These are phyloP conservation scores for Cyathus striatus DNA, from an alignment of 768 basidiomycete species.

Conservation along the genomic window DNA sequence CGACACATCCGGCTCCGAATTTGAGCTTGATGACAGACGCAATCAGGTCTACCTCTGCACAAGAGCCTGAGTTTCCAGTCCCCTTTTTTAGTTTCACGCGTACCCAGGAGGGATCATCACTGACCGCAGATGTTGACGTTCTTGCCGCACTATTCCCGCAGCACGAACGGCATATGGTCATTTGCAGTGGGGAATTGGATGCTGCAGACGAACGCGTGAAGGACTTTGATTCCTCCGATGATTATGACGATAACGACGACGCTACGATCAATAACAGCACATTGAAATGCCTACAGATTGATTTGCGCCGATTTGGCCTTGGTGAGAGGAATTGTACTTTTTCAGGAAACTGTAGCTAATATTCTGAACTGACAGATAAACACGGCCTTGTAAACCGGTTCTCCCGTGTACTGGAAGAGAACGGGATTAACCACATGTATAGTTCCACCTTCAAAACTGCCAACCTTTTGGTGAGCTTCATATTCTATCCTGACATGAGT, in stretches of 20 bases:
- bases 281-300: constrained; percentile 71
- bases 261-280: constrained; percentile 28
- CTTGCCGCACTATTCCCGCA: constrained; percentile 68
- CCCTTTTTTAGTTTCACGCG: constrained; percentile 80
- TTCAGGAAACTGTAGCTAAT: not conserved
- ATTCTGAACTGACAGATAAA: constrained; percentile 44
- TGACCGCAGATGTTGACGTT: constrained; percentile 65
- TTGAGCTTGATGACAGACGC: constrained; percentile 6
- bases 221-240: constrained; percentile 28
- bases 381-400: constrained; percentile 76
- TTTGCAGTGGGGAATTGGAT: constrained; percentile 67
- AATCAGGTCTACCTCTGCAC: constrained; percentile 3
- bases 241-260: constrained; percentile 30
- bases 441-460: constrained; percentile 82
- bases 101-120: constrained; percentile 69
- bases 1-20: constrained; percentile 2
- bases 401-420: constrained; percentile 65
- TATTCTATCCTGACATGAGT: not conserved
- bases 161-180: constrained; percentile 69
- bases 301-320: constrained; percentile 66
- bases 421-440: constrained; percentile 80
- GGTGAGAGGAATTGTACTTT: constrained; percentile 33
- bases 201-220: constrained; percentile 38
- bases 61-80: constrained; percentile 23
- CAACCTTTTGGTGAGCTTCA: constrained; percentile 57